Evolutionary conservation across 768 basidiomycete species (phyloP), one percentile per base, ranked within the genome.

Genomic region (Tulasnella sp.): DNA sequence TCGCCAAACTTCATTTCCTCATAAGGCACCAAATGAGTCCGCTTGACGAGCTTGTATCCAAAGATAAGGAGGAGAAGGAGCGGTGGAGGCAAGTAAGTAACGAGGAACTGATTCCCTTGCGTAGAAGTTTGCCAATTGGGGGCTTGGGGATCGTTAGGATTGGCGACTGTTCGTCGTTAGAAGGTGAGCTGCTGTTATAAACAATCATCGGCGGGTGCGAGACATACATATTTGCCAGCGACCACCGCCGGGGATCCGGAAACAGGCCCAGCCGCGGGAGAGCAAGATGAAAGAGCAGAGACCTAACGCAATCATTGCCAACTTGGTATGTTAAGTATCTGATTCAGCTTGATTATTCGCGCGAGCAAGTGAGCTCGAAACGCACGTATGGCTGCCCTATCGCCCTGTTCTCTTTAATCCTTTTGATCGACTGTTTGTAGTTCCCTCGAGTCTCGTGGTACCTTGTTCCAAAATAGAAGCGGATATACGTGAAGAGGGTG

Each of bases 11-110:
- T 25, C 63, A 64, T 64, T 7, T 56, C n/a, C 21, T 63, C 22
- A 24, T 44, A 34, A 10, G 19, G 22, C 10, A 58, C 49, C 53
- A 56, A 52, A 11, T 27, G 22, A 5, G 53, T 61, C 19, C 50
- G 64, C 27, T 63, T 51, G 44, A 64, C 58, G 19, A 65, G 60
- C 45, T 65, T 65, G 46, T 65, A 65, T 11, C 64, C 63, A 42
- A 65, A 63, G 2, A 65, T 34, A 15, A 60, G 52, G 7, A 65
- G 59, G 21, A 65, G 53, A 42, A 65, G 62, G 3, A 56, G 10
- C 1, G 64, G 64, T 49, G 55, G 15, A 15, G 48, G 51, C 12
- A 61, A 22, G 30, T 60, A 61, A 8, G 53, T 60, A 10, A 55
- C 57, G 15, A 62, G 22, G 56, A 62, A 62, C 22, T 29, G 30